Percentiles rank a stretch among this genome's conserved stretches.
Conservation (phyloP, 2,329 filamentous ascomycete species). For the Aspergillus brasiliensis region DNA sequence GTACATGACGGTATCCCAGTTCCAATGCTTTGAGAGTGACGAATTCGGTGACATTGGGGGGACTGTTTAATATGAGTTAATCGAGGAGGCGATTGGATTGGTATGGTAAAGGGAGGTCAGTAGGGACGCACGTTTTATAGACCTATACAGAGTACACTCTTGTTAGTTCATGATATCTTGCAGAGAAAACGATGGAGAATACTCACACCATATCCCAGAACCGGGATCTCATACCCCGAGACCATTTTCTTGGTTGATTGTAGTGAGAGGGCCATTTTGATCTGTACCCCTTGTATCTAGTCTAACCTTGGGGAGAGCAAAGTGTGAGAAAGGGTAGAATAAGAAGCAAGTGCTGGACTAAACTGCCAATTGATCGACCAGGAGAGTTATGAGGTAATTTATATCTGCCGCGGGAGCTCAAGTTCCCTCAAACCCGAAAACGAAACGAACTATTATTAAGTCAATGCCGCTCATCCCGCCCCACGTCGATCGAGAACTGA, state of each 20-base stretch:
- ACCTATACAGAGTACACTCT: slow-evolving; percentile 27
- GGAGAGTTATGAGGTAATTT: too few relatives aligned
- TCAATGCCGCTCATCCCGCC: background rate
- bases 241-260: slow-evolving; percentile 43
- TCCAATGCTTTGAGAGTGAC: slow-evolving; percentile 60
- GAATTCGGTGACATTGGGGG: slow-evolving; percentile 58
- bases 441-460: background rate
- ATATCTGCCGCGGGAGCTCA: too few relatives aligned
- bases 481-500: background rate
- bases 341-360: background rate
- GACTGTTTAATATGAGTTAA: slow-evolving; percentile 38
- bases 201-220: slow-evolving; percentile 47
- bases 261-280: slow-evolving; percentile 32
- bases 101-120: background rate
- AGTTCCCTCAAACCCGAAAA: background rate
- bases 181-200: background rate
- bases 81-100: background rate
- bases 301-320: background rate
- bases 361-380: too few relatives aligned
- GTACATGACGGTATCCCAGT: slow-evolving; percentile 59
- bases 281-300: background rate
- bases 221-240: slow-evolving; percentile 44
- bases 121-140: slow-evolving; percentile 40
- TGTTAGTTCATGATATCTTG: background rate
- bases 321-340: too few relatives aligned